Evolutionary conservation across 2,329 filamentous ascomycete genomes (phyloP).

Genomic region (Aspergillus novofumigatus): DNA sequence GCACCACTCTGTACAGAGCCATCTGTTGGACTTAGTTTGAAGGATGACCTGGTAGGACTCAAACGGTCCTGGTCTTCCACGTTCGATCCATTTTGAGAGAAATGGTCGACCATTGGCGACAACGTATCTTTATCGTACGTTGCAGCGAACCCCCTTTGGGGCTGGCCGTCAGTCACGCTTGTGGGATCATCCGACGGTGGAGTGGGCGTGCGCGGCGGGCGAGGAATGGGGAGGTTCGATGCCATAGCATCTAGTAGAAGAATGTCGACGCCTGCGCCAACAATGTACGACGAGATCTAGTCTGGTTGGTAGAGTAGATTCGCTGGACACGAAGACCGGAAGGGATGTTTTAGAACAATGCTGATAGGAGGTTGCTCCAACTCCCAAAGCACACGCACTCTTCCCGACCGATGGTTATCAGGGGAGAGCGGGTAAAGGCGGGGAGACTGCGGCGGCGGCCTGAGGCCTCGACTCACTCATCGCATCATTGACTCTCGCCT

Average conservation of each 20-base stretch:
- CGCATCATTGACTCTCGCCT: slow-evolving; percentile 21
- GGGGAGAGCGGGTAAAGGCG: slow-evolving; percentile 7
- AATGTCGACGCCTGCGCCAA: background rate
- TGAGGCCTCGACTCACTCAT: slow-evolving; percentile 21
- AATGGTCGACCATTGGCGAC: slow-evolving; percentile 43
- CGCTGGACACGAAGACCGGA: background rate
- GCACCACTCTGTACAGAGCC: slow-evolving; percentile 24
- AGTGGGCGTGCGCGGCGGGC: slow-evolving; percentile 61
- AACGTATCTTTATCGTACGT: slow-evolving; percentile 44
- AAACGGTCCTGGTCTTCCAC: slow-evolving; percentile 21
- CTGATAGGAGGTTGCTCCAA: background rate
- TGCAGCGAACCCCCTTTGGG: slow-evolving; percentile 24
- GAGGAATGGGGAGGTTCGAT: slow-evolving; percentile 54
- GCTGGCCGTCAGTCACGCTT: slow-evolving; percentile 17
- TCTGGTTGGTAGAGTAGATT: background rate
- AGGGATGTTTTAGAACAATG: background rate
- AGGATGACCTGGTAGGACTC: slow-evolving; percentile 33
- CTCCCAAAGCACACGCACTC: background rate
- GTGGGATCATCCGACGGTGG: slow-evolving; percentile 54
- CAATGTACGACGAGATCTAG: background rate
- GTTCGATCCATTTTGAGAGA: slow-evolving; percentile 20
- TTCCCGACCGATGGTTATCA: slow-evolving; percentile 7
- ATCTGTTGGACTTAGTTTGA: slow-evolving; percentile 32
- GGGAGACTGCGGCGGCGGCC: slow-evolving; percentile 6
- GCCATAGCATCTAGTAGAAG: slow-evolving; percentile 47